Base-by-base conservation (phyloP, 257 asterid genomes). In the Ophiorrhiza pumila region DNA sequence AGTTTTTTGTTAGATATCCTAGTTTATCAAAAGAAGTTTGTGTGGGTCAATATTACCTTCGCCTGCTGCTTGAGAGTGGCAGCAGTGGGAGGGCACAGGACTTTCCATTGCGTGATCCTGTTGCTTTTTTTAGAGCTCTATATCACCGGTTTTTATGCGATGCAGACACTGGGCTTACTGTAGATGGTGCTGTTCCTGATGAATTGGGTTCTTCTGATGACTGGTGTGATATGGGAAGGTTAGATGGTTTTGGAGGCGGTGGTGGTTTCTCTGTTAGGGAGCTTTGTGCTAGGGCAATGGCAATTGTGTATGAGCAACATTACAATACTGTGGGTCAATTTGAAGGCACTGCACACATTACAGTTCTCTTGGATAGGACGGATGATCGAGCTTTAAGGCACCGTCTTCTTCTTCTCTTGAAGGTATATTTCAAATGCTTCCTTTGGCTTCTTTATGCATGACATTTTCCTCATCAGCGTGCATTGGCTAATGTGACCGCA, bases 171-270 rank as follows among this genome's bases (percentile, higher is more conserved):
- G 99, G 99, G 74, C 87, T 92, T 73, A 92, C 99, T 42, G 96
- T 92, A 50, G 98, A 90, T 85, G 99, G 99, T 18, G 92, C 96
- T 58, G 82, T 95, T 75, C 98, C 98, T 65, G 99, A 95, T 87
- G 96, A 95, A 81, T 85, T 95, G 93, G 99, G 99, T 17, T 87
- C 97, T 59, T 87, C 98, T 68, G 98, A 90, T 82, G 96, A 95
- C 85, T 95, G 99, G 99, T 95, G 99, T 81, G 98, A 95, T 87
- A 85, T 92, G 94, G 98, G 93, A 73, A 88, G 98, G 72, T 85
- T 95, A 76, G 99, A 95, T 88, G 99, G 99, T 79, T 95, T 95
- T 80, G 99, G 99, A 68, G 99, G 99, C 62, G 98, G 97, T 42
- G 99, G 99, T 57, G 99, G 98, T 67, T 92, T 95, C 74, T 95